Conservation (phyloP, 2,329 filamentous ascomycete genomes). For the Xylaria sp. region DNA sequence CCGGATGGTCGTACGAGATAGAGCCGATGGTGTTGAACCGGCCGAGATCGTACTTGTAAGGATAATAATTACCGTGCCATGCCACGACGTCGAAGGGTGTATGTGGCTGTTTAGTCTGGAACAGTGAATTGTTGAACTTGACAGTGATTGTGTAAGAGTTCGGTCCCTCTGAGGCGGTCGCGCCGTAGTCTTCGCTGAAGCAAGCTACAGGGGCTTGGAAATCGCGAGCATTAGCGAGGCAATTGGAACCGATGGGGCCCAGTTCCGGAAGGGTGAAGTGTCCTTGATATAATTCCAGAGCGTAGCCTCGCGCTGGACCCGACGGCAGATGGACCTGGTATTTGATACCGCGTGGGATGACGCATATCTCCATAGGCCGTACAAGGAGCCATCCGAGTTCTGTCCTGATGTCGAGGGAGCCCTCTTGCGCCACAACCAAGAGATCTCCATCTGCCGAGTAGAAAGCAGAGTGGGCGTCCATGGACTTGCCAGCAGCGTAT, state of each 20-base stretch:
- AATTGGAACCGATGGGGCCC: constrained; percentile 71
- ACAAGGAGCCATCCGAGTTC: constrained; percentile 73
- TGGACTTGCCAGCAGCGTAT: constrained; percentile 77
- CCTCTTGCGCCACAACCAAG: constrained; percentile 73
- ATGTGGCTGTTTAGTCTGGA: constrained; percentile 68
- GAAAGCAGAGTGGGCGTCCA: constrained; percentile 74
- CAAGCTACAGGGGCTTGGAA: constrained; percentile 71
- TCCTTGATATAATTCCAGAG: constrained; percentile 70
- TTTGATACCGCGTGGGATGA: constrained; percentile 72
- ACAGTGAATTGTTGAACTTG: constrained; percentile 72
- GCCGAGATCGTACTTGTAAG: constrained; percentile 76
- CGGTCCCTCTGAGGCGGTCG: constrained; percentile 48
- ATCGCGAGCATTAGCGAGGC: constrained; percentile 70
- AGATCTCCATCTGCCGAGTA: constrained; percentile 80
- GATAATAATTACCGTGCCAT: constrained; percentile 78
- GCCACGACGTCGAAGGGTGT: constrained; percentile 76
- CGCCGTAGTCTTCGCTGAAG: constrained; percentile 64
- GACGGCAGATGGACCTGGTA: constrained; percentile 68
- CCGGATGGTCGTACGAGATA: constrained; percentile 74
- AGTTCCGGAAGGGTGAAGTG: constrained; percentile 71
- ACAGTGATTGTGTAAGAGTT: constrained; percentile 59
- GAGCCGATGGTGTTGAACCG: constrained; percentile 74
- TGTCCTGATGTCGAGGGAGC: constrained; percentile 72
- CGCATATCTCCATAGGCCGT: constrained; percentile 73
- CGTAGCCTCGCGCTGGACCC: constrained; percentile 67